Evolutionary conservation across 2,329 filamentous ascomycete species (phyloP), one percentile per base, ranked within the genome.

Genomic region (Grosmannia penicillata): DNA sequence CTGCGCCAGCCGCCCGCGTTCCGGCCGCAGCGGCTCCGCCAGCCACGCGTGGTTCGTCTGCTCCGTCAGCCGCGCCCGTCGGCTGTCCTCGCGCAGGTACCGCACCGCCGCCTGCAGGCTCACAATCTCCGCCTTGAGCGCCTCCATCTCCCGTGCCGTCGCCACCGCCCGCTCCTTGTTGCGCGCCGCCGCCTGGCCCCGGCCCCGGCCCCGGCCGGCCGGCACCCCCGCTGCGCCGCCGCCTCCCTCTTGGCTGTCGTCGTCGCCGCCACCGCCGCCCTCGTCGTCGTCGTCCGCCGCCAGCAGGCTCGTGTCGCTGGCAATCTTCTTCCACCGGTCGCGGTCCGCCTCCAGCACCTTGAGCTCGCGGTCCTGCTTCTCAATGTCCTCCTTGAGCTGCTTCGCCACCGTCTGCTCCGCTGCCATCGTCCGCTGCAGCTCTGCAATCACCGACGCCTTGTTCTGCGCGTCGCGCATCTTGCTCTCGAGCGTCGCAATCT

Each of bases 401-500:
- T 57, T 54, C 21, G 68, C 63, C 29, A 65, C 60, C 41, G 65
- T 57, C 45, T 68, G 65, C 21, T 70, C 64, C 15, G 66, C 60
- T 35, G 68, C 66, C 19, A 82, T 63, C 48, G 68, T 62, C 25
- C 59, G 59, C 55, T 84, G 79, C 11, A 85, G 65, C 38, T 75
- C 73, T 17, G 65, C 63, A 47, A 85, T 82, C 37, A 69, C 70
- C 36, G 76, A 73, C 13, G 82, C 75, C 58, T 89, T 87, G 53
- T 81, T 76, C 46, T 77, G 75, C 6, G 83, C 82, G 52, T 93
- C 86, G 41, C 78, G 76, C 78, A 91, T 87, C 41, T 84, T 72
- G 8, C 83, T 82, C 56, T 93, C 83, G 27, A 96, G 75, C 29
- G 91, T 83, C 58, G 95, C 89, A 48, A 95, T 93, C 57, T 91